Base-by-base conservation (phyloP, 352 stramenopile species). In the Globisporangium emineosum region DNA sequence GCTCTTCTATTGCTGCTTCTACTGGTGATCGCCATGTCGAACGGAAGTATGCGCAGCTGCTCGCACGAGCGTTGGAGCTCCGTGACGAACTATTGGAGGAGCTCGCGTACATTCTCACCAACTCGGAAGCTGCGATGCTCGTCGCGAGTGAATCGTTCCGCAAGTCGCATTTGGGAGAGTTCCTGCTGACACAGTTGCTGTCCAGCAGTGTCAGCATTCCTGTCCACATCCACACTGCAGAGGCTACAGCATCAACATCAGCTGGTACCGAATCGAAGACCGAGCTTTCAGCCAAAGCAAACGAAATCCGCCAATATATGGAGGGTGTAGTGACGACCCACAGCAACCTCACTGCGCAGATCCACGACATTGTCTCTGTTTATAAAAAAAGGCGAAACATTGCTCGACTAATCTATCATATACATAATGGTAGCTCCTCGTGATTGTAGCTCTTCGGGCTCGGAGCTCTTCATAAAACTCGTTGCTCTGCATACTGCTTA, bases 251-350 rank as follows among this genome's bases (percentile, higher is more conserved):
- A 9, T 21, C 55, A 13, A 21, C 4, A 5, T 21, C 35, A 21
- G 61, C 35, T 21, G 53, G 57, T 47, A 57, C 29, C 4, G 52
- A 8, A 6, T 32, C 53, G 5, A 32, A 59, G 30, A 50, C 17
- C 25, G 17, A 71, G 21, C 64, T 62, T 13, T 61, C 32, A 5
- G 1, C 19, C 15, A 50, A 72, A 17, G 60, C n/a, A 73, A 21
- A 72, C 7, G 35, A 50, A 19, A 66, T 87, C 40, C 61, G 72
- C n/a, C 6, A 69, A 5, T 89, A 77, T 76, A 25, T 88, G 83
- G 96, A 97, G 65, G 89, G 89, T 25, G 89, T 96, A 4, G 72
- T 97, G 53, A 86, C 78, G n/a, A 92, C 81, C 6, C 88, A 96
- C 68, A 66, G 67, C 0, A 78, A 57, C 7, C 70, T 94, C 43